phyloP scores from a whole-genome alignment of 208 protist genomes.

The Leishmania guyanensis region DNA sequence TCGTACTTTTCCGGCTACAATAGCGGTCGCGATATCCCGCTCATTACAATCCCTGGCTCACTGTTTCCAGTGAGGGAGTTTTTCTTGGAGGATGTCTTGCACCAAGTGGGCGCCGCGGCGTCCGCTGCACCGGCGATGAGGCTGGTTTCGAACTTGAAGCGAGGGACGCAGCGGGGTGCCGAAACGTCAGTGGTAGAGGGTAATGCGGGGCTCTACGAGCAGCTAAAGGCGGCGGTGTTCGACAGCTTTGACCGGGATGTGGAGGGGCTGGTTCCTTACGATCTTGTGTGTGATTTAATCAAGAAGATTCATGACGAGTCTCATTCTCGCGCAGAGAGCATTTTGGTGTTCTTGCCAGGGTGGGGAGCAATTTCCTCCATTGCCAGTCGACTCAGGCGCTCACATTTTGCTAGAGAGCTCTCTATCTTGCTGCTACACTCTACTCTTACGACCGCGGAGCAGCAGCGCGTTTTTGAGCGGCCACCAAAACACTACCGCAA shows the following conservation, averaged over 20 bases:
- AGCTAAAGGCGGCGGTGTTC: constrained; percentile 63
- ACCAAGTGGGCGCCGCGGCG: constrained; percentile 38
- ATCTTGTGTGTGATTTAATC: constrained; percentile 71
- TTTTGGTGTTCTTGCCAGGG: constrained; percentile 90
- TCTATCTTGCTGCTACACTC: constrained; percentile 91
- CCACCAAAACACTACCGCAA: constrained; percentile 82
- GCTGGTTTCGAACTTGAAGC: constrained; percentile 16
- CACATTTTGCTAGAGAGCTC: constrained; percentile 48
- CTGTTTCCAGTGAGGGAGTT: constrained; percentile 84
- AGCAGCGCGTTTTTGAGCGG: constrained; percentile 91
- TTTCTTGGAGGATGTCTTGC: constrained; percentile 87
- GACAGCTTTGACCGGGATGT: constrained; percentile 54
- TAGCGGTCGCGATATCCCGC: constrained; percentile 29
- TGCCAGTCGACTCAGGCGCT: constrained; percentile 53
- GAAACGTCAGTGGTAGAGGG: background rate
- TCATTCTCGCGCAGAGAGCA: constrained; percentile 56
- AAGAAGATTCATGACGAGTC: constrained; percentile 51
- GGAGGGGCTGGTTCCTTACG: constrained; percentile 71
- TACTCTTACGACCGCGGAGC: constrained; percentile 84
- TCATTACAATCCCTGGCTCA: constrained; percentile 86
- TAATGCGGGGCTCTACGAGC: constrained; percentile 45
- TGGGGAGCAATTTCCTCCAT: constrained; percentile 88
- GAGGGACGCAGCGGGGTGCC: constrained; percentile 4
- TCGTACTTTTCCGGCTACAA: constrained; percentile 66
- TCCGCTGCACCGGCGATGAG: constrained; percentile 43